A percentile compares a stretch with the other conserved stretches of the same genome.
Evolutionary conservation across 495 filamentous ascomycete species (phyloP).

Genomic region (Clohesyomyces aquaticus): DNA sequence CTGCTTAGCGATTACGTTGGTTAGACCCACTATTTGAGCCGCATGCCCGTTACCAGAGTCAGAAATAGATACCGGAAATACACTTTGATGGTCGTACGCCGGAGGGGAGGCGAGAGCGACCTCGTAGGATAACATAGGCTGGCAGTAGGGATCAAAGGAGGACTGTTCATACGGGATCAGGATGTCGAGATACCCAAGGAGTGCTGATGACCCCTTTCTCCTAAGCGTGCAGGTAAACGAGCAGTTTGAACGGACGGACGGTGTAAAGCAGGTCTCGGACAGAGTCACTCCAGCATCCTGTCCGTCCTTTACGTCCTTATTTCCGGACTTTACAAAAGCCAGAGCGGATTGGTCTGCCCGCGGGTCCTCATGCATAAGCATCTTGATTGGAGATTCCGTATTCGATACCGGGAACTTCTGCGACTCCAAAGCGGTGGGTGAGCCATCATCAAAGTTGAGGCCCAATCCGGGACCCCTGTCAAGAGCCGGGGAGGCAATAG

Average conservation of each 20-base stretch:
- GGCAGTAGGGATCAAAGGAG: background rate
- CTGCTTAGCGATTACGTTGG: slow-evolving; percentile 18
- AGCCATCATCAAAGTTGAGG: background rate
- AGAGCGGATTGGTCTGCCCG: background rate
- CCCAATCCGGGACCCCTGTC: background rate
- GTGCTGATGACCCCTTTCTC: slow-evolving; percentile 4
- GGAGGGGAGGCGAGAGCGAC: slow-evolving; percentile 3
- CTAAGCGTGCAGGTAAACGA: slow-evolving; percentile 3
- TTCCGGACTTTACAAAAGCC: background rate
- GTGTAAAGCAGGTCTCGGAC: background rate
- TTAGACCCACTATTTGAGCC: slow-evolving; percentile 7
- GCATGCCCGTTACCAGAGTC: slow-evolving; percentile 5
- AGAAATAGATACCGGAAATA: slow-evolving; percentile 16
- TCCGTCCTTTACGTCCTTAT: background rate
- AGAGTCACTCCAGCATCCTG: background rate
- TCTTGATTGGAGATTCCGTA: background rate
- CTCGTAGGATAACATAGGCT: background rate
- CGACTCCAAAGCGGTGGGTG: background rate
- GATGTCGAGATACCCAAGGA: slow-evolving; percentile 11
- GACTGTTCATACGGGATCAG: slow-evolving; percentile 14
- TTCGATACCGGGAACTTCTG: background rate
- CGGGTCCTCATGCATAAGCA: background rate
- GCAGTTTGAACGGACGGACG: background rate
- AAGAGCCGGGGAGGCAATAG: background rate
- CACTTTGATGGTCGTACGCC: slow-evolving; percentile 14